phyloP scores from a whole-genome alignment of 306 rosid species.

The Quercus alba region DNA sequence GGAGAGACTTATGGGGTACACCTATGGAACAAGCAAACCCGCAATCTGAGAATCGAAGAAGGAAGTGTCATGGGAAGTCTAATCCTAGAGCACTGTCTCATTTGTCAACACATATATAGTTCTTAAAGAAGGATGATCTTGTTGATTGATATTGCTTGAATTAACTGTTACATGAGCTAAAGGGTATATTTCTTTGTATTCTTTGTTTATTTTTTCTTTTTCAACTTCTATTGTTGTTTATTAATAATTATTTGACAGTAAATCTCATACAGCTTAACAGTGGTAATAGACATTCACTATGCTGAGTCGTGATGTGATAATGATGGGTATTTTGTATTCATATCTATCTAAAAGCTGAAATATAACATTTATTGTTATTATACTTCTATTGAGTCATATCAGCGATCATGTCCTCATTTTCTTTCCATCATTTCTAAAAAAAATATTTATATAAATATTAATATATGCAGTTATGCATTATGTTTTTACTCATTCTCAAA shows the following conservation, averaged over 20 bases:
- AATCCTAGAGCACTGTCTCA: constrained; percentile 45
- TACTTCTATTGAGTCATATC: too few species aligned
- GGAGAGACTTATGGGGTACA: constrained; percentile 59
- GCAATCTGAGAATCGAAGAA: constrained; percentile 48
- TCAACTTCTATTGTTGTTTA: too few species aligned
- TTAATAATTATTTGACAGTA: background rate
- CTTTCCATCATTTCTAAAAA: too few species aligned
- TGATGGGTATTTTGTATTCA: background rate
- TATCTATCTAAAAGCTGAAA: too few species aligned
- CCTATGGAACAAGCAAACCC: constrained; percentile 76
- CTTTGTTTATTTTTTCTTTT: background rate
- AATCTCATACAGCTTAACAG: constrained; percentile 4
- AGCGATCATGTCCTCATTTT: accelerated
- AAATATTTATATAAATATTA: too few species aligned
- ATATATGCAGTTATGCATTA: too few species aligned
- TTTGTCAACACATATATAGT: constrained; percentile 34
- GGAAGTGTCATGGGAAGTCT: constrained; percentile 63
- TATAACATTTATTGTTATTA: too few species aligned
- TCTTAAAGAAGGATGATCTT: constrained; percentile 10
- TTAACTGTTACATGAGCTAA: background rate
- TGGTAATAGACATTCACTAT: background rate
- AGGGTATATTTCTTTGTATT: background rate
- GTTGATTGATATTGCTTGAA: background rate
- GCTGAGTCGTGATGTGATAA: background rate
- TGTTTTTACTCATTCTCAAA: too few species aligned